These are phyloP conservation scores for Sporothrix humicola DNA, from an alignment of 2,329 filamentous ascomycete species.

Conservation along the genomic window DNA sequence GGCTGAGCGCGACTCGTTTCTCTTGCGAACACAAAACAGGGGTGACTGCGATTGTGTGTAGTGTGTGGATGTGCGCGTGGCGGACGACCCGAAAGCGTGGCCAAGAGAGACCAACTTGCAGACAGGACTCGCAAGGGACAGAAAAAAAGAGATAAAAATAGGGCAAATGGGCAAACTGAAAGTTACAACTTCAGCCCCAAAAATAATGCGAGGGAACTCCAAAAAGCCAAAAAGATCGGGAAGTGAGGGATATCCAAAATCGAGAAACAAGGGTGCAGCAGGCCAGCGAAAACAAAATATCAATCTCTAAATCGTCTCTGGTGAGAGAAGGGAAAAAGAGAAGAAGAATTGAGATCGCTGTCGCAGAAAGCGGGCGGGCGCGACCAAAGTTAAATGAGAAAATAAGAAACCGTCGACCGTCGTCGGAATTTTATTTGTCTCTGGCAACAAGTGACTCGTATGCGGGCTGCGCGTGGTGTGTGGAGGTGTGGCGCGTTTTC, in stretches of 20 bases:
- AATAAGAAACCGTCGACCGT: conserved; percentile 10
- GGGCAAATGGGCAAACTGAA: conserved; percentile 26
- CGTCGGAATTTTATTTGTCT: conserved; percentile 22
- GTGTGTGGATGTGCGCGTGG: conserved; percentile 8
- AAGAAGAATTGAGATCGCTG: conserved; percentile 8
- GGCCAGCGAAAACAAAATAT: conserved; percentile 1
- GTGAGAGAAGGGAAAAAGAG: not conserved
- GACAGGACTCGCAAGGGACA: conserved; percentile 8
- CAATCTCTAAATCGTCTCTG: conserved; percentile 11
- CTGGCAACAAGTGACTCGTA: conserved; percentile 9
- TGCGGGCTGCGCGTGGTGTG: conserved; percentile 15
- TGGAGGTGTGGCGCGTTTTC: conserved; percentile 19
- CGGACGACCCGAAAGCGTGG: conserved; percentile 27
- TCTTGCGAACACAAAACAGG: conserved; percentile 27
- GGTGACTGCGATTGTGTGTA: conserved; percentile 17
- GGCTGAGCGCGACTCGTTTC: conserved; percentile 35
- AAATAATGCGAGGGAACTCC: not conserved
- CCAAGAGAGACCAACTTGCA: conserved; percentile 27
- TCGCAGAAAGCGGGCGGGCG: not conserved
- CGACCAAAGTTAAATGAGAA: conserved; percentile 25
- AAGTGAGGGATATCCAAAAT: conserved; percentile 20
- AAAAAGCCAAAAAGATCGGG: not conserved
- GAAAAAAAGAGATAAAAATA: conserved; percentile 29
- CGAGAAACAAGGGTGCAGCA: conserved; percentile 9
- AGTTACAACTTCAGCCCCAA: conserved; percentile 2